Conservation (phyloP, 805 yeast species). For the Candida odintsovae region DNA sequence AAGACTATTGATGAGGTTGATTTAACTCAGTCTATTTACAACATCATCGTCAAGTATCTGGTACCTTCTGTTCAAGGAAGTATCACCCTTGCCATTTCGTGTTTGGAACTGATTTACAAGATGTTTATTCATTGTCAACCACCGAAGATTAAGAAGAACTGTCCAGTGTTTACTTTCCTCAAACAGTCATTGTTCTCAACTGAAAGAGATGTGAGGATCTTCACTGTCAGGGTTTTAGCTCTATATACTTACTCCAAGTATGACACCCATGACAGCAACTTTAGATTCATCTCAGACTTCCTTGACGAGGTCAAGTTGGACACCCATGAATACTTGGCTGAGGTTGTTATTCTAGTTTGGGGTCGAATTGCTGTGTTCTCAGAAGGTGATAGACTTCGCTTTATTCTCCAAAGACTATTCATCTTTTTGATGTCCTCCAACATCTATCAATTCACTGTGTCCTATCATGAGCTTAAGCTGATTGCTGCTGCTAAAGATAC, state of each 20-base stretch:
- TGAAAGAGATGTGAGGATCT: slow-evolving; percentile 50
- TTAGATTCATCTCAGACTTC: slow-evolving; percentile 37
- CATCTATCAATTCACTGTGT: slow-evolving; percentile 62
- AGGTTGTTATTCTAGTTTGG: slow-evolving; percentile 56
- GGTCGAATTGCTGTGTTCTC: slow-evolving; percentile 58
- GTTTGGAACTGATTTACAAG: slow-evolving; percentile 40
- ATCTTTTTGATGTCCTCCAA: slow-evolving; percentile 60
- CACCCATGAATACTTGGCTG: slow-evolving; percentile 40
- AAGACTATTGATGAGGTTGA: slow-evolving; percentile 16
- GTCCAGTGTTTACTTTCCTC: slow-evolving; percentile 35
- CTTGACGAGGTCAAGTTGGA: slow-evolving; percentile 38
- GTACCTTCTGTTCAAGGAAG: slow-evolving; percentile 3
- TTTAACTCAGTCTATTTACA: background rate
- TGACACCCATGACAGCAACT: slow-evolving; percentile 35
- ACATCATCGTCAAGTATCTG: background rate
- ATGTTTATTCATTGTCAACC: slow-evolving; percentile 50
- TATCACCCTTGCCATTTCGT: slow-evolving; percentile 33
- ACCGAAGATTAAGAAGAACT: slow-evolving; percentile 29
- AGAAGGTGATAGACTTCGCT: slow-evolving; percentile 63
- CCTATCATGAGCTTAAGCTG: slow-evolving; percentile 54
- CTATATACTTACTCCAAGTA: slow-evolving; percentile 37
- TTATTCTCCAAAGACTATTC: slow-evolving; percentile 57
- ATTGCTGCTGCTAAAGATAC: slow-evolving; percentile 50
- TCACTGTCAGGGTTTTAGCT: slow-evolving; percentile 49
- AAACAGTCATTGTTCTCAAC: slow-evolving; percentile 32